Conservation (phyloP, 352 stramenopile species). For the Pythium periplocum region DNA sequence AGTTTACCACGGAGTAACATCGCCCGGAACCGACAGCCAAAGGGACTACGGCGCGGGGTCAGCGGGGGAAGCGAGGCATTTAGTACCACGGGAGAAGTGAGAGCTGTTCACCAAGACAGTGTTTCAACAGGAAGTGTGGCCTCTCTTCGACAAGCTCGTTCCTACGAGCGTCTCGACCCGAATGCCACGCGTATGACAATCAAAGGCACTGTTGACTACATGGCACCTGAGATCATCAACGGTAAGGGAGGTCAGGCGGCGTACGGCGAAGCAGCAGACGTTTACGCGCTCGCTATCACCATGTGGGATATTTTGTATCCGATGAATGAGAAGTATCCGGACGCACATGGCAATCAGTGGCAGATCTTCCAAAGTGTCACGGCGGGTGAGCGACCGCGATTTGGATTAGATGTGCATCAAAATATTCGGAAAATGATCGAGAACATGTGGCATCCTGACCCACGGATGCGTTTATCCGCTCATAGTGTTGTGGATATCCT, state of each 20-base stretch:
- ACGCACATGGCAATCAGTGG: constrained; percentile 21
- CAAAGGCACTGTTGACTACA: constrained; percentile 39
- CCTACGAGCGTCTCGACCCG: constrained; percentile 11
- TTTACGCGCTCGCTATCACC: constrained; percentile 54
- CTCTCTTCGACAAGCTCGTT: constrained; percentile 21
- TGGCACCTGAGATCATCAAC: constrained; percentile 50
- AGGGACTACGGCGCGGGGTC: constrained; percentile 4
- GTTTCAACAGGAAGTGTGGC: constrained; percentile 25
- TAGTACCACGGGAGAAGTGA: neutral
- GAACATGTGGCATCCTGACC: constrained; percentile 34
- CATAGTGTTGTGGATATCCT: constrained; percentile 33
- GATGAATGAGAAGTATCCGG: constrained; percentile 26
- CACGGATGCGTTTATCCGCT: constrained; percentile 29
- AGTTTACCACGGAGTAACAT: constrained; percentile 35
- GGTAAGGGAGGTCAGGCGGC: constrained; percentile 17
- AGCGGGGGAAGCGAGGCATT: no score
- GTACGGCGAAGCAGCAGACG: constrained; percentile 40
- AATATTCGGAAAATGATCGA: constrained; percentile 35
- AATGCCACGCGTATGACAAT: constrained; percentile 25
- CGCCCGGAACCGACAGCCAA: constrained; percentile 16
- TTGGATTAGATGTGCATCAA: constrained; percentile 25
- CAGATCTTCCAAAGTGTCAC: constrained; percentile 38
- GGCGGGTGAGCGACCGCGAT: constrained; percentile 22
- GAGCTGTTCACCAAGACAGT: neutral
- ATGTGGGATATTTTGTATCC: constrained; percentile 62